Evolutionary conservation across 495 filamentous ascomycete genomes (phyloP).

Genomic region (Annulohypoxylon stygium): DNA sequence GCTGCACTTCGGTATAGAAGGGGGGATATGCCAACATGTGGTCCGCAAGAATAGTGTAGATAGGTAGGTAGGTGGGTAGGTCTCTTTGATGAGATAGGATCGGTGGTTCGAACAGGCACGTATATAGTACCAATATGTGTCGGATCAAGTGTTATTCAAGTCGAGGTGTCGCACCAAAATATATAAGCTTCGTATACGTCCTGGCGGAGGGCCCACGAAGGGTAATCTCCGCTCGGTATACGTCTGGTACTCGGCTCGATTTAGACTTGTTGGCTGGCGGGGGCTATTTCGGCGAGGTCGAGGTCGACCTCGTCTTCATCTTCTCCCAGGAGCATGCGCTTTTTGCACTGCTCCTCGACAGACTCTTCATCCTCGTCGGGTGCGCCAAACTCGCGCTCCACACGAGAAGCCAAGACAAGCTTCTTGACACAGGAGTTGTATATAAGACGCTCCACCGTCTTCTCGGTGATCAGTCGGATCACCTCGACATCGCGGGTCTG

Average conservation of each 20-base stretch:
- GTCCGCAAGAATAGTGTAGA: neutral
- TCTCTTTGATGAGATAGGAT: neutral
- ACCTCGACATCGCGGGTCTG: constrained; percentile 92
- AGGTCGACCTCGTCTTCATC: constrained; percentile 19
- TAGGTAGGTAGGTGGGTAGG: neutral
- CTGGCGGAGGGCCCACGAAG: neutral
- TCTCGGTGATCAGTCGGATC: constrained; percentile 78
- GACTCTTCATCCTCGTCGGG: constrained; percentile 51
- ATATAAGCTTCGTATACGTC: neutral
- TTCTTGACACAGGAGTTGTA: constrained; percentile 90
- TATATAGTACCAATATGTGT: neutral
- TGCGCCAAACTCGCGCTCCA: constrained; percentile 58
- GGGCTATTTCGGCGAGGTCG: constrained; percentile 2
- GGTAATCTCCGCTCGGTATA: constrained; percentile 9
- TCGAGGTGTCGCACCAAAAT: neutral
- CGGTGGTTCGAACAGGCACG: neutral
- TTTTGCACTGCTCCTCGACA: constrained; percentile 48
- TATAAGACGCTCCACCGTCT: constrained; percentile 94
- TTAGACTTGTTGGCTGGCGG: constrained; percentile 6
- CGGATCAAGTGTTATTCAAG: neutral
- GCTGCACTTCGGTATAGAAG: neutral
- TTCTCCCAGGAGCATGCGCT: constrained; percentile 47
- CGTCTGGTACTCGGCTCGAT: neutral
- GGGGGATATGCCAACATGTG: neutral
- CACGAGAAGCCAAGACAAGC: constrained; percentile 88